Conservation (phyloP, 176 grass and related monocot species). For the Musa troglodytarum region DNA sequence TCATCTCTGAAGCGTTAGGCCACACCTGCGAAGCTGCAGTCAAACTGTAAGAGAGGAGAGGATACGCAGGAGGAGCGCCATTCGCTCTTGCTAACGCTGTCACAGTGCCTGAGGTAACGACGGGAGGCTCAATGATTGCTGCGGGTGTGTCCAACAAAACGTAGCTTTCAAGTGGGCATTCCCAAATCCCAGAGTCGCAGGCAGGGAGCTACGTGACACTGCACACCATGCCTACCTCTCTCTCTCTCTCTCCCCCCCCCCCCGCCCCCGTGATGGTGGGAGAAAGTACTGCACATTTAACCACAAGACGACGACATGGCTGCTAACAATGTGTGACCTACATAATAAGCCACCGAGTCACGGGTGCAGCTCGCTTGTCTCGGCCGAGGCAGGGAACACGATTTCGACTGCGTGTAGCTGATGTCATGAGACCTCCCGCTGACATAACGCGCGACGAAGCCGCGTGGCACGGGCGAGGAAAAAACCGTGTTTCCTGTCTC, state of each 20-base stretch:
- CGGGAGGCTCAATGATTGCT: neutral
- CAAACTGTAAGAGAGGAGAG: conserved; percentile 1
- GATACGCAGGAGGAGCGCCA: neutral
- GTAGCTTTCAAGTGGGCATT: conserved; percentile 1
- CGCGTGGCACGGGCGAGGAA: too few relatives aligned
- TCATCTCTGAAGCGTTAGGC: neutral
- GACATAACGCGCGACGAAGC: too few relatives aligned
- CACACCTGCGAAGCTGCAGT: neutral
- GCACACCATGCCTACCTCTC: neutral
- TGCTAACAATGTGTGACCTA: too few relatives aligned
- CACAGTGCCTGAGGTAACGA: neutral
- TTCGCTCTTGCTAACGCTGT: too few relatives aligned
- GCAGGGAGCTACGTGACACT: conserved; percentile 5
- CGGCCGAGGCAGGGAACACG: too few relatives aligned
- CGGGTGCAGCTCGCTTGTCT: too few relatives aligned
- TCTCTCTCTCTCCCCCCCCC: neutral
- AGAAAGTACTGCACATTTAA: too few relatives aligned
- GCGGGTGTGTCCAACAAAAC: neutral
- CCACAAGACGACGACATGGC: too few relatives aligned
- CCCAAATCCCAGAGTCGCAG: neutral
- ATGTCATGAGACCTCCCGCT: too few relatives aligned
- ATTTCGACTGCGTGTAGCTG: too few relatives aligned
- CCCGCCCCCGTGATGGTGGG: neutral
- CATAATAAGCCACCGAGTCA: too few relatives aligned
- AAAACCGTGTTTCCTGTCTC: too few relatives aligned